Conservation (phyloP, 1,284 basidiomycete species). For the Malassezia globosa region DNA sequence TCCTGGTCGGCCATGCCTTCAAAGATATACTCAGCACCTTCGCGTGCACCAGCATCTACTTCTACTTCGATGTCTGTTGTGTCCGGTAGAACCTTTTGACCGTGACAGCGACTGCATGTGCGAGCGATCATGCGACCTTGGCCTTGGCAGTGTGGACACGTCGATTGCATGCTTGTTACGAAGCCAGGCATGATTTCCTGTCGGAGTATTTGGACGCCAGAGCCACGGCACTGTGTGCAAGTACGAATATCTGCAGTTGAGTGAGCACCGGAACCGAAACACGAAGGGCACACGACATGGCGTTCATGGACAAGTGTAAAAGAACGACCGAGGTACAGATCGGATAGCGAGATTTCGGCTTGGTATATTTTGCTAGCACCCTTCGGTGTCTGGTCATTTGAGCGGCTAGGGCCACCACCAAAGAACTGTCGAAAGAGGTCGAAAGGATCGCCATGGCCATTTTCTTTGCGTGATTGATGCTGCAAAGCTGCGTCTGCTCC, state of each 20-base stretch:
- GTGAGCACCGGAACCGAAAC: constrained; percentile 43
- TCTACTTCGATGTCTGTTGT: constrained; percentile 36
- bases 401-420: constrained; percentile 25
- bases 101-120: constrained; percentile 31
- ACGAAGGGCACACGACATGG: constrained; percentile 35
- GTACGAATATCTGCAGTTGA: constrained; percentile 36
- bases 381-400: constrained; percentile 22
- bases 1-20: constrained; percentile 41
- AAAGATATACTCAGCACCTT: constrained; percentile 34
- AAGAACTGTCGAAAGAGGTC: constrained; percentile 46
- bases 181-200: constrained; percentile 48
- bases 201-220: constrained; percentile 35
- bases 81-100: constrained; percentile 35
- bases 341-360: constrained; percentile 30
- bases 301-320: constrained; percentile 35
- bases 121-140: constrained; percentile 33
- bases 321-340: constrained; percentile 36
- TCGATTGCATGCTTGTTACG: constrained; percentile 37
- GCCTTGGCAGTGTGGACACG: constrained; percentile 36
- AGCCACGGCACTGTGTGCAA: constrained; percentile 34
- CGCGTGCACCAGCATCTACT: constrained; percentile 31
- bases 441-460: constrained; percentile 32
- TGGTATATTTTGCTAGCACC: constrained; percentile 41
- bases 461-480: constrained; percentile 32
- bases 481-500: constrained; percentile 43